These are phyloP conservation scores for Lactifluus hygrophoroides DNA, from an alignment of 768 basidiomycete species.

Conservation along the genomic window DNA sequence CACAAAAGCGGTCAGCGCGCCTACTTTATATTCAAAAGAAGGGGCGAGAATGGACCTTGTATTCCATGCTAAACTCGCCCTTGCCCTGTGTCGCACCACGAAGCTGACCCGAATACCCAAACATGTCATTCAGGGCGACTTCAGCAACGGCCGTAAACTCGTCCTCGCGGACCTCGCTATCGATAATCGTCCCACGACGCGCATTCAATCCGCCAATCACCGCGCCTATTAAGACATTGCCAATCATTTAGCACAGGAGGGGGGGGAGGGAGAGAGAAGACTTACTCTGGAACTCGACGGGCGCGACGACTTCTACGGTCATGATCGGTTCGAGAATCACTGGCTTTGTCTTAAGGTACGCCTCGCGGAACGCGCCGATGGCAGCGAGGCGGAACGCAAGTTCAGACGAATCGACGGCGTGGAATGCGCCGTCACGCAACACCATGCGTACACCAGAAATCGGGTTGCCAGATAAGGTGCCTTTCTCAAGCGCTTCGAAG, in stretches of 20 bases:
- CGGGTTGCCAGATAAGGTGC: conserved; percentile 78
- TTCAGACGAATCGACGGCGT: conserved; percentile 94
- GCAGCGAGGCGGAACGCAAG: conserved; percentile 88
- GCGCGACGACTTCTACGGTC: conserved; percentile 95
- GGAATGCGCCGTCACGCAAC: conserved; percentile 85
- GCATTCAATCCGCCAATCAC: conserved; percentile 94
- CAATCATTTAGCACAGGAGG: conserved; percentile 1
- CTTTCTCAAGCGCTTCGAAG: conserved; percentile 89
- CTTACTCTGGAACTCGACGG: conserved; percentile 87
- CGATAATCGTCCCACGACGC: conserved; percentile 87
- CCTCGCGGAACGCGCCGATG: conserved; percentile 88
- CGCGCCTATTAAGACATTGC: conserved; percentile 37
- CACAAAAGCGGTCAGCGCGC: background rate
- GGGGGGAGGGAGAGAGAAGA: conserved; percentile 6
- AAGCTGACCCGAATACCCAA: conserved; percentile 89
- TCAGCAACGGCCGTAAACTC: conserved; percentile 91
- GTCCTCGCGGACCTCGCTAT: conserved; percentile 94
- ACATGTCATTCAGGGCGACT: conserved; percentile 97
- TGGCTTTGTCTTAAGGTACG: conserved; percentile 65
- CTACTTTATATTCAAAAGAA: background rate
- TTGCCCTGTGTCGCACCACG: conserved; percentile 96
- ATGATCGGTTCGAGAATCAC: conserved; percentile 97
- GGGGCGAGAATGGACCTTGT: conserved; percentile 45
- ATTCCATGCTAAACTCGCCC: conserved; percentile 79
- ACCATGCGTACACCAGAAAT: conserved; percentile 83